phyloP scores from a whole-genome alignment of 1,284 basidiomycete genomes.

The Sporisorium exsertum region DNA sequence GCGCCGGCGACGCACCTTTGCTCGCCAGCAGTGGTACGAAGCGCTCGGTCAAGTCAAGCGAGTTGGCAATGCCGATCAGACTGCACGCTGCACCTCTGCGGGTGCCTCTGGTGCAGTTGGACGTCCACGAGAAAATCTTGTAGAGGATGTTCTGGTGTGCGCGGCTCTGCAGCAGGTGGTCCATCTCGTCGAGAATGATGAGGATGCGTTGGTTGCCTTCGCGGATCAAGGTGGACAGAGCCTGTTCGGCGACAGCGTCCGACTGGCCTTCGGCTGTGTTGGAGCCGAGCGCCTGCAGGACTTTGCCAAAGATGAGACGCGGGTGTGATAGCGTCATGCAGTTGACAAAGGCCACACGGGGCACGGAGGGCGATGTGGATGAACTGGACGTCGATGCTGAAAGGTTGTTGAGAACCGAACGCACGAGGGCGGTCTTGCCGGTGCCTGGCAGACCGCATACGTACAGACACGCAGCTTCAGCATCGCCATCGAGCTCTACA shows the following conservation, averaged over 20 bases:
- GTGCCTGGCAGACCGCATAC: conserved; percentile 71
- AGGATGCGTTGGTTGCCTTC: conserved; percentile 53
- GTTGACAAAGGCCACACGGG: conserved; percentile 68
- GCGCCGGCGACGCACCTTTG: conserved; percentile 64
- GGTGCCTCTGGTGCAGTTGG: conserved; percentile 18
- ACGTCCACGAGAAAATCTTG: conserved; percentile 66
- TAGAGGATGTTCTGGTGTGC: conserved; percentile 69
- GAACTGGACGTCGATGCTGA: conserved; percentile 2
- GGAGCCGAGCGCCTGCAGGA: conserved; percentile 55
- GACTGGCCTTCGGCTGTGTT: conserved; percentile 44
- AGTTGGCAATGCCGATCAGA: conserved; percentile 61
- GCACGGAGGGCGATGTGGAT: conserved; percentile 2
- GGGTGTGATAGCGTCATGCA: conserved; percentile 69
- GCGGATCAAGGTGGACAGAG: conserved; percentile 33
- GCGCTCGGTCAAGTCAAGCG: conserved; percentile 65
- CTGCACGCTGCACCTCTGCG: conserved; percentile 25
- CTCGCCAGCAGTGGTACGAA: conserved; percentile 64
- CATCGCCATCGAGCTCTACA: conserved; percentile 55
- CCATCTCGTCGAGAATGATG: conserved; percentile 71
- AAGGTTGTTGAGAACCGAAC: conserved; percentile 65
- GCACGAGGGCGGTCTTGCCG: conserved; percentile 71
- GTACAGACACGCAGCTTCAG: conserved; percentile 65
- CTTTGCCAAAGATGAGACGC: conserved; percentile 58
- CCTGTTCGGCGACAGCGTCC: conserved; percentile 40
- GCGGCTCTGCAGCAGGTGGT: conserved; percentile 67